Percentiles rank a stretch among this genome's conserved stretches.
Evolutionary conservation across 2,329 filamentous ascomycete genomes (phyloP).

Genomic region (Penicillium sp.): DNA sequence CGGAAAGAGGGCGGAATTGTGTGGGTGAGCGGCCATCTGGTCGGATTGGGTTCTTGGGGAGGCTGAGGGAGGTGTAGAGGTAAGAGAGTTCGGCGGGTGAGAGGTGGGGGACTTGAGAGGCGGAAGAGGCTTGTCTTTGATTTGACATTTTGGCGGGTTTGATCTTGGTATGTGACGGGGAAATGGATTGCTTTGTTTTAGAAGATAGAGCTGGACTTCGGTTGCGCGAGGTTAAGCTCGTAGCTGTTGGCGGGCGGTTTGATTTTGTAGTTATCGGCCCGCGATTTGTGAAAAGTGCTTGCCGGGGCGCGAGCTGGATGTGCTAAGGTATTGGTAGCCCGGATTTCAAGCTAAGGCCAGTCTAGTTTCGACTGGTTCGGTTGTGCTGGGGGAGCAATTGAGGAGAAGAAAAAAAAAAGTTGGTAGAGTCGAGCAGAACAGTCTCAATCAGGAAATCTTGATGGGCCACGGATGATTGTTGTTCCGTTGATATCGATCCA

Average conservation of each 20-base stretch:
- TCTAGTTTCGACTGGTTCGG: neutral
- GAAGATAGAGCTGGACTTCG: neutral
- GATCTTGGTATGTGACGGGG: too few relatives aligned
- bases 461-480: constrained; percentile 28
- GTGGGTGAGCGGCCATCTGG: constrained; percentile 79
- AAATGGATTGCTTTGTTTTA: neutral
- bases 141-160: constrained; percentile 56
- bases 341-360: neutral
- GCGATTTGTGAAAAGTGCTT: constrained; percentile 2
- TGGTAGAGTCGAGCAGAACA: constrained; percentile 13
- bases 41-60: constrained; percentile 74
- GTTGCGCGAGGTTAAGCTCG: constrained; percentile 2
- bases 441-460: constrained; percentile 36
- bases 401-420: constrained; percentile 19
- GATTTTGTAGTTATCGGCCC: constrained; percentile 9
- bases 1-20: constrained; percentile 86
- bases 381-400: constrained; percentile 6
- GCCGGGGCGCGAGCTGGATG: neutral
- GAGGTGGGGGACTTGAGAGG: constrained; percentile 60
- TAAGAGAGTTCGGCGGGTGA: constrained; percentile 96
- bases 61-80: constrained; percentile 80
- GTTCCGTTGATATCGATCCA: constrained; percentile 19
- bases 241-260: neutral
- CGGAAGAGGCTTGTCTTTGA: constrained; percentile 57
- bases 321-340: neutral